Percentiles rank a stretch among this genome's conserved stretches.
Evolutionary conservation across 2,329 filamentous ascomycete species (phyloP).

Genomic region (Aureobasidium musti): DNA sequence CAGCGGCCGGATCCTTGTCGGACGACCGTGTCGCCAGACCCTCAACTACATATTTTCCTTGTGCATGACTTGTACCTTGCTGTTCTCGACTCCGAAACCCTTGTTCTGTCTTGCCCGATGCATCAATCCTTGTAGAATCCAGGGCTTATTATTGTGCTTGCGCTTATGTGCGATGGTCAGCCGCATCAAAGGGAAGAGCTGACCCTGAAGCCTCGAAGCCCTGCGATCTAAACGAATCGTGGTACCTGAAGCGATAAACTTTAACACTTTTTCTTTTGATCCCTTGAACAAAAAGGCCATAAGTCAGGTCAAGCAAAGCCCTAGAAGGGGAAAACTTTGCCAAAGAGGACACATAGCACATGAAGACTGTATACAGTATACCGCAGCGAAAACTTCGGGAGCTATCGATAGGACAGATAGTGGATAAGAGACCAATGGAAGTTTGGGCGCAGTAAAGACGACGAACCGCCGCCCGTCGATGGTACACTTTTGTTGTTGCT

Average conservation of each 20-base stretch:
- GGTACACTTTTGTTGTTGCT: background rate
- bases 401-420: constrained; percentile 25
- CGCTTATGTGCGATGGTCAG: background rate
- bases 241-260: constrained; percentile 3
- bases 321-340: background rate
- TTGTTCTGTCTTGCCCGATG: background rate
- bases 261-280: background rate
- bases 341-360: background rate
- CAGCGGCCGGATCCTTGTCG: constrained; percentile 8
- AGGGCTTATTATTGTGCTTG: background rate
- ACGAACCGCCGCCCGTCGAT: background rate
- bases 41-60: constrained; percentile 10
- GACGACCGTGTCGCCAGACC: background rate
- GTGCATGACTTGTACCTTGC: background rate
- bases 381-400: background rate
- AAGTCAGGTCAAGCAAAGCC: background rate
- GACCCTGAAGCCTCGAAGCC: background rate
- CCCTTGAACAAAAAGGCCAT: background rate
- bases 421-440: constrained; percentile 7
- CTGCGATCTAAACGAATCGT: background rate
- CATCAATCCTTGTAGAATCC: background rate
- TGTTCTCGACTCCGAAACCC: background rate
- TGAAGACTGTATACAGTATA: background rate
- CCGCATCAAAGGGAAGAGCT: background rate
- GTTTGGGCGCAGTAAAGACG: background rate